Evolutionary conservation across 768 basidiomycete genomes (phyloP).

Genomic region (Suillus subalutaceus): DNA sequence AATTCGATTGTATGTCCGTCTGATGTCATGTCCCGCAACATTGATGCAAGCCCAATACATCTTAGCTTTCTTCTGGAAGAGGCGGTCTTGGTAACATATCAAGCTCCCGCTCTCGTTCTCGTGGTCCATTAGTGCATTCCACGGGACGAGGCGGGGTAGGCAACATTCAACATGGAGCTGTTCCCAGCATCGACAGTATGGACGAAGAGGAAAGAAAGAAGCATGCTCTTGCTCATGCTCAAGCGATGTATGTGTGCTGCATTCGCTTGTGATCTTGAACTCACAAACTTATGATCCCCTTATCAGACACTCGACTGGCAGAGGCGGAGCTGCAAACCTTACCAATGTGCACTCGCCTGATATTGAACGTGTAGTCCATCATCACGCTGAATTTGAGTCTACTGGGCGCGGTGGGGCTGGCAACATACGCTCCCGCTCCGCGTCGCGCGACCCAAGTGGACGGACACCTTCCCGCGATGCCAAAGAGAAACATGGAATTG

Average conservation of each 20-base stretch:
- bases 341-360: conserved; percentile 39
- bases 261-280: not conserved
- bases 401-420: conserved; percentile 65
- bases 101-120: conserved; percentile 51
- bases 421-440: conserved; percentile 52
- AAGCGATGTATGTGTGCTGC: conserved; percentile 41
- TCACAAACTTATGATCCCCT: conserved; percentile 7
- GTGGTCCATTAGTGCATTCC: conserved; percentile 46
- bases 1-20: conserved; percentile 38
- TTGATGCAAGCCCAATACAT: conserved; percentile 11
- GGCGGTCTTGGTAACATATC: conserved; percentile 69
- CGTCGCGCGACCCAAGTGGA: conserved; percentile 29
- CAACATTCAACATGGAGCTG: conserved; percentile 47
- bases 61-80: conserved; percentile 60
- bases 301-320: conserved; percentile 64
- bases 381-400: conserved; percentile 37
- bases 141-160: conserved; percentile 68
- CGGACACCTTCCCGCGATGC: conserved; percentile 25
- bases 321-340: conserved; percentile 70
- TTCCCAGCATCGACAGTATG: conserved; percentile 20
- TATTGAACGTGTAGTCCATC: conserved; percentile 37
- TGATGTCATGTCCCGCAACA: not conserved
- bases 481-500: not conserved
- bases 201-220: conserved; percentile 39
- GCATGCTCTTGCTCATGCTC: conserved; percentile 31